Conservation (phyloP, 306 rosid genomes). For the Cicer arietinum region DNA sequence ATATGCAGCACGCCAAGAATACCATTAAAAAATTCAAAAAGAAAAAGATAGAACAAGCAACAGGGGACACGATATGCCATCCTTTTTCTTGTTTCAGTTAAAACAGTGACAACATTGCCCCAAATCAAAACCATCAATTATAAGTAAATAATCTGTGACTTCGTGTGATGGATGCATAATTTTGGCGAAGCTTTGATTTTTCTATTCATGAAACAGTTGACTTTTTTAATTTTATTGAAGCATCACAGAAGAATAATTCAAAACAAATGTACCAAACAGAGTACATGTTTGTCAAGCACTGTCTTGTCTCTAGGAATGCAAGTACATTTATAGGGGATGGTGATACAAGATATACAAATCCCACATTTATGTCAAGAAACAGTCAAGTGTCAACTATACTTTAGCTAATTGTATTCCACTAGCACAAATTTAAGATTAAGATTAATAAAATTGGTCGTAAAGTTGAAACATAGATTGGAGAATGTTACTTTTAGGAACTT, state of each 20-base stretch:
- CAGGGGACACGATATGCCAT: neutral
- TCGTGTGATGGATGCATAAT: neutral
- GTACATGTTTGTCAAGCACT: slow-evolving; percentile 6
- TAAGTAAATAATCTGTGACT: neutral
- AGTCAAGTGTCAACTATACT: neutral
- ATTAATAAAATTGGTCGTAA: too few relatives aligned
- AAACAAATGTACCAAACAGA: slow-evolving; percentile 11
- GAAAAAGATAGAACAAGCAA: too few relatives aligned
- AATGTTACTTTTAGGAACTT: too few relatives aligned
- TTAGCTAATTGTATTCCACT: slow-evolving; percentile 16
- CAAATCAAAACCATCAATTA: neutral
- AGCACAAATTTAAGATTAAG: too few relatives aligned
- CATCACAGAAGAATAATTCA: slow-evolving; percentile 10
- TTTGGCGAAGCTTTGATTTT: neutral
- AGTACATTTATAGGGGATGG: neutral
- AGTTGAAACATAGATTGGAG: too few relatives aligned
- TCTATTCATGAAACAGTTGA: slow-evolving; percentile 2
- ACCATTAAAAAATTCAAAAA: too few relatives aligned
- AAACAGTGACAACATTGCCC: slow-evolving; percentile 5
- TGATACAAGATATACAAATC: slow-evolving; percentile 1
- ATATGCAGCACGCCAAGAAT: too few relatives aligned
- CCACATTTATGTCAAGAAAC: neutral
- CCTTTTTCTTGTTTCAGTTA: slow-evolving; percentile 1
- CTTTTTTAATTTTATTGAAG: neutral
- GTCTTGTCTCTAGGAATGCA: slow-evolving; percentile 10